These are phyloP conservation scores for Sphaerulina populicola DNA, from an alignment of 2,329 filamentous ascomycete genomes.

Conservation along the genomic window DNA sequence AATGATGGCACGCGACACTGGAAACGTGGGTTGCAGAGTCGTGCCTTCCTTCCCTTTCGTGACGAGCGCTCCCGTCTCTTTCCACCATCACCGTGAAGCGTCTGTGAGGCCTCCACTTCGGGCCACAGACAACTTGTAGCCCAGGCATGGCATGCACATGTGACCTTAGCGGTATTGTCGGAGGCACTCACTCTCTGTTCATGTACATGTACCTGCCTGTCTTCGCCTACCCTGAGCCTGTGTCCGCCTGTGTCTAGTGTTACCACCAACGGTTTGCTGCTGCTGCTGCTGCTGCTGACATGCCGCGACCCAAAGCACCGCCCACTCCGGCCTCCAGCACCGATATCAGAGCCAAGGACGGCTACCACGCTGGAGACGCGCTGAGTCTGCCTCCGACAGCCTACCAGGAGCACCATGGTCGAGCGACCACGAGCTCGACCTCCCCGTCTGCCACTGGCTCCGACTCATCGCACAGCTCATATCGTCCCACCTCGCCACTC, in stretches of 20 bases:
- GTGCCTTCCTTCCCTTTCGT: no score
- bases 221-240: conserved; percentile 21
- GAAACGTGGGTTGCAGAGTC: conserved; percentile 11
- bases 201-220: not conserved
- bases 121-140: conserved; percentile 2
- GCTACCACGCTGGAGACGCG: conserved; percentile 55
- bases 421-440: conserved; percentile 43
- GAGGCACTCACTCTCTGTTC: no score
- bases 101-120: conserved; percentile 10
- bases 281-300: conserved; percentile 30
- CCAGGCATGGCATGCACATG: not conserved
- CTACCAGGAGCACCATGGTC: conserved; percentile 39
- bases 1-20: conserved; percentile 17
- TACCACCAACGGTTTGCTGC: not conserved
- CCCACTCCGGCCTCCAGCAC: conserved; percentile 73
- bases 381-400: conserved; percentile 74
- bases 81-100: conserved; percentile 2
- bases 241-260: not conserved
- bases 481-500: conserved; percentile 39
- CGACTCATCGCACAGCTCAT: conserved; percentile 39
- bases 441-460: conserved; percentile 43
- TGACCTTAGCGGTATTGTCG: no score
- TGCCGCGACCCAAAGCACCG: conserved; percentile 59
- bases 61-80: conserved; percentile 4
- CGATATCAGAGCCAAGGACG: conserved; percentile 65